A percentile compares a stretch with the other conserved stretches of the same genome.
phyloP scores from a whole-genome alignment of 352 stramenopile genomes.

The Globisporangium barbulae region DNA sequence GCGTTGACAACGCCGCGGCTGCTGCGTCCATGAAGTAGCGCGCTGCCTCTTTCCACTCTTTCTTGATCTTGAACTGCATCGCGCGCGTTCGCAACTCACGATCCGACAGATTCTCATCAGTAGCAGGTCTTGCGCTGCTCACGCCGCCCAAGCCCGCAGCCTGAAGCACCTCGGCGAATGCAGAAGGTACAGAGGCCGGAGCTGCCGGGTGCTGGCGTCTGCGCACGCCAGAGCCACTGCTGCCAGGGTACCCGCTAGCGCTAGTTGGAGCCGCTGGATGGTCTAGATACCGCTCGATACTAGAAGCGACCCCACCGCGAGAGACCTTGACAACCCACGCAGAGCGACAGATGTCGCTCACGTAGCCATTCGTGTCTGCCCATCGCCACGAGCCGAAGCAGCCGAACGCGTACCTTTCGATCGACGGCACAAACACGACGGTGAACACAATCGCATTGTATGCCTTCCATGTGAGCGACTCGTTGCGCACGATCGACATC shows the following conservation, averaged over 20 bases:
- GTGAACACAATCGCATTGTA: conserved; percentile 65
- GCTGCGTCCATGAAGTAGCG: conserved; percentile 53
- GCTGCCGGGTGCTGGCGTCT: neutral
- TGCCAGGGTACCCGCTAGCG: neutral
- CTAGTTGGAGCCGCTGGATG: conserved; percentile 2
- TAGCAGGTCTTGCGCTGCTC: conserved; percentile 12
- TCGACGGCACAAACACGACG: conserved; percentile 55
- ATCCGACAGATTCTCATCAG: conserved; percentile 31
- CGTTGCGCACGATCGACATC: conserved; percentile 59
- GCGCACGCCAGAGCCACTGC: neutral
- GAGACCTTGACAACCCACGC: conserved; percentile 49
- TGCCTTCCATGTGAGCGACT: conserved; percentile 55
- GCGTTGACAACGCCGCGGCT: conserved; percentile 25
- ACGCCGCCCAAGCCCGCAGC: conserved; percentile 4
- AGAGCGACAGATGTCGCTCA: conserved; percentile 45
- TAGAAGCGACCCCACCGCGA: conserved; percentile 42
- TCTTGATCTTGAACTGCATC: conserved; percentile 66
- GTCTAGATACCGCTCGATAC: conserved; percentile 46
- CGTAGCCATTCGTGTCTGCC: conserved; percentile 46
- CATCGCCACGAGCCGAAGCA: conserved; percentile 69
- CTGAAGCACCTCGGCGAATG: conserved; percentile 14
- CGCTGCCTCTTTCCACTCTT: conserved; percentile 62
- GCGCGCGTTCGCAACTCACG: conserved; percentile 53
- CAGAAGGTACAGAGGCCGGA: neutral
- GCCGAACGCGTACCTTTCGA: conserved; percentile 66